Base-by-base conservation (phyloP, 495 filamentous ascomycete species). In the Paragyromitra xinjiangensis region DNA sequence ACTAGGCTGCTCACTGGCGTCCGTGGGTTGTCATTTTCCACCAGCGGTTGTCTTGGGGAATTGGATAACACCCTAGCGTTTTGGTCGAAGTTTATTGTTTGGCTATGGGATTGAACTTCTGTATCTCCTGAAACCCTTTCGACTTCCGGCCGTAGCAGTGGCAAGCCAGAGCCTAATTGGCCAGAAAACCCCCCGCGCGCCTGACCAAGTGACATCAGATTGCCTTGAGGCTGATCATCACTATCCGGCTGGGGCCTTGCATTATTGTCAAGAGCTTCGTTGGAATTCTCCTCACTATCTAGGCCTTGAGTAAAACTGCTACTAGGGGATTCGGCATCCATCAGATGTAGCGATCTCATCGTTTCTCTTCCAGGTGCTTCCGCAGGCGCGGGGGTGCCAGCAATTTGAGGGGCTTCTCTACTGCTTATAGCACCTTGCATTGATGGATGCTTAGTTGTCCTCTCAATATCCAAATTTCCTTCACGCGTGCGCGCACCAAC, bases 11-110 rank as follows among this genome's bases (percentile, higher is more conserved):
- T 26, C 16, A 6, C 12, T 0, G 14, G 12, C 12, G 9, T 16
- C 34, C 40, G 19, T 22, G 50, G 65, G 22, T 69, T 58, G 34
- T 69, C 65, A 42, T 69, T 69, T 29, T 69, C 65, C 39, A 11
- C 3, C 14, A 69, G 50, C 7, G 24, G 14, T 12, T 53, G 37
- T 19, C 50, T 11, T 2, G 14, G 22, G 6, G 37, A n/a, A 9
- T 16, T 11, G n/a, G 37, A 44, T 26, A 12, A 16, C 37, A 26
- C 34, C 1, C 34, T 9, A 29, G 37, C 11, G 22, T 42, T 34
- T 16, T 6, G 34, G 16, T n/a, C 16, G 14, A 6, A 26, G 42
- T 29, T 7, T 14, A 19, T 8, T 42, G 24, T 19, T n/a, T 29
- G 19, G n/a, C 1, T 44, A 44, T 29, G 29, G 1, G 7, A 24